Conservation (phyloP, 768 basidiomycete species). For the Termitomyces sp. region DNA sequence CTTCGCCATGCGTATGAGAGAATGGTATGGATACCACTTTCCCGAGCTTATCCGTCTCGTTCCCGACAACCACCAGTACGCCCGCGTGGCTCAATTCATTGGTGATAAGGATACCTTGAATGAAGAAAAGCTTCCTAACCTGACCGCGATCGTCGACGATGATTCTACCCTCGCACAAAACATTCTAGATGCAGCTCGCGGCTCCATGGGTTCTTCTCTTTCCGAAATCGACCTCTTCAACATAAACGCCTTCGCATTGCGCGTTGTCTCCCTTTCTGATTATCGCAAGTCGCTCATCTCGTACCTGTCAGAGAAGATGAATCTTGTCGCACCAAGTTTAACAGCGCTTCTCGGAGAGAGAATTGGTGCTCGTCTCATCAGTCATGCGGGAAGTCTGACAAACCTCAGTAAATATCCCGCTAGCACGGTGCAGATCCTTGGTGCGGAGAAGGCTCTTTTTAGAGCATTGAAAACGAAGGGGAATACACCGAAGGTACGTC, state of each 20-base stretch:
- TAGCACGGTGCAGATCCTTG: conserved; percentile 95
- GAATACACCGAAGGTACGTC: conserved; percentile 86
- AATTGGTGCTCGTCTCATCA: conserved; percentile 88
- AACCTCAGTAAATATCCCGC: conserved; percentile 98
- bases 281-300: conserved; percentile 88
- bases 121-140: conserved; percentile 75
- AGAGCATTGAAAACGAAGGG: conserved; percentile 97
- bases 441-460: conserved; percentile 98
- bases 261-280: conserved; percentile 88
- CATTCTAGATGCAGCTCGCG: conserved; percentile 88
- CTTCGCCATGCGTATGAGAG: conserved; percentile 95
- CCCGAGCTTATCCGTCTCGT: conserved; percentile 93
- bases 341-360: conserved; percentile 89
- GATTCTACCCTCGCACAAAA: conserved; percentile 86
- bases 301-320: conserved; percentile 96
- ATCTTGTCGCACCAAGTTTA: conserved; percentile 89
- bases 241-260: conserved; percentile 84
- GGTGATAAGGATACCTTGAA: conserved; percentile 80
- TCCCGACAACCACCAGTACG: conserved; percentile 92
- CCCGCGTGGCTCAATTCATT: conserved; percentile 78
- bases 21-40: conserved; percentile 99
- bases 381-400: conserved; percentile 93
- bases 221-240: conserved; percentile 94
- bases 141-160: conserved; percentile 78
- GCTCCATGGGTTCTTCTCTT: conserved; percentile 91